Evolutionary conservation across 164 flowering plant genomes (phyloP), one percentile per base, ranked within the genome.

Genomic region (Nymphaea colorata): DNA sequence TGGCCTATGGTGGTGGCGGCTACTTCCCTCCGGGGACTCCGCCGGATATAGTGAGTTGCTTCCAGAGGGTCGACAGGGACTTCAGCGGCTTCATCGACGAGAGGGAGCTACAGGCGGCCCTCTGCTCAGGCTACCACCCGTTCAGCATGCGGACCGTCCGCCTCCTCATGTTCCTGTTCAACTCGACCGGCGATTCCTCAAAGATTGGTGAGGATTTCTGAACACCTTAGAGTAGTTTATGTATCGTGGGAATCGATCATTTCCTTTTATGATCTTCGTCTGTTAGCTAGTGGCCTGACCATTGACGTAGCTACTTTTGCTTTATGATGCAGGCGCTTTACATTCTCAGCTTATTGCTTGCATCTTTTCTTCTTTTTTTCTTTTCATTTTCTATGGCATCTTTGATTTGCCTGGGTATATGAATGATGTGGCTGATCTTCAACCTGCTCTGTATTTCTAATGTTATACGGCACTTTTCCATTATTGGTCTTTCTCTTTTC

Each of bases 21-120:
- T 18, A 42, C 61, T 87, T 86, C 72, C 86, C 90, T 0, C 78
- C 85, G 41, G 92, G 86, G 61, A 88, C 89, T 0, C 77, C 80
- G 71, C 88, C 94, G 43, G 91, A 84, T 42, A 83, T 87, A 44
- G 73, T 90, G 15, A 71, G 92, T 67, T 82, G 82, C 74, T 87
- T 88, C 72, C 79, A 87, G 78, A 80, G 81, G 84, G 91, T 83
- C 41, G 95, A 91, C 64, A 80, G 81, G 64, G 90, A 91, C 68
- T 44, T 83, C 44, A 91, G 90, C 69, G 97, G 97, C 17, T 87
- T 77, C 65, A 81, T 91, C 3, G 97, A 89, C 55, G 91, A 83
- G 67, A 79, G 15, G 14, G 95, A 89, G 80, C 70, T 89, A 68
- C 93, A 83, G 68, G 75, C 76, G 65, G 91, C 90, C 25, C 82